Evolutionary conservation across 305 asterid genomes (phyloP), one percentile per base, ranked within the genome.

Genomic region (Coffea humblotiana): DNA sequence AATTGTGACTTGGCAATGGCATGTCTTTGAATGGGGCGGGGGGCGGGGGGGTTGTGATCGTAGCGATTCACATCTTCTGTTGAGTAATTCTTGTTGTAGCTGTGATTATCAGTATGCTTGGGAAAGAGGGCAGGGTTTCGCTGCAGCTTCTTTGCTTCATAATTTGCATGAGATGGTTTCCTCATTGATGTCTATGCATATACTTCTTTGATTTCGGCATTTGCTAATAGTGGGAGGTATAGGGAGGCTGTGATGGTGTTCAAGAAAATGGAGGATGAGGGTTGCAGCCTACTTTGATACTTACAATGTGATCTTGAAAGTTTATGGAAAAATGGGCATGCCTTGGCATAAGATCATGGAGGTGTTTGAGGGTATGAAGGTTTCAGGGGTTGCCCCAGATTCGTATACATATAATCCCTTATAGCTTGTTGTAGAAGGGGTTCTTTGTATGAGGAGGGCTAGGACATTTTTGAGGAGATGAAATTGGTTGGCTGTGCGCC

Each of bases 281-380:
- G 97, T 7, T 90, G 95, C 72, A 83, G 52, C 97, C 99, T 77
- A 92, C 93, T 80, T 86, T 93, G 85, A 90, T 95, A 94, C 99
- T 45, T 95, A 92, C 84, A 95, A 95, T 84, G 97, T 94, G 76
- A 86, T 95, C 60, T 75, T 95, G 89, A 94, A 92, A 82, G 97
- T 92, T 65, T 91, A 90, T 77, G 98, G 99, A 71, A 95, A 95
- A 87, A 95, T 95, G 97, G 97, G 98, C 35, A 92, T 94, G 97
- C 97, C 99, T 58, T 95, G 99, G 99, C 89, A 85, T 84, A 87
- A 88, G 75, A 89, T 95, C 51, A 70, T 88, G 82, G 75, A 71
- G 3, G 84, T 92, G 75, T 91, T 91, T 49, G 89, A 93, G 29
- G 86, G 89, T 61, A 94, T 95, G 97, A 95, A 90, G 89, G 81